phyloP scores from a whole-genome alignment of 306 rosid genomes.

The Rosa lucieae region DNA sequence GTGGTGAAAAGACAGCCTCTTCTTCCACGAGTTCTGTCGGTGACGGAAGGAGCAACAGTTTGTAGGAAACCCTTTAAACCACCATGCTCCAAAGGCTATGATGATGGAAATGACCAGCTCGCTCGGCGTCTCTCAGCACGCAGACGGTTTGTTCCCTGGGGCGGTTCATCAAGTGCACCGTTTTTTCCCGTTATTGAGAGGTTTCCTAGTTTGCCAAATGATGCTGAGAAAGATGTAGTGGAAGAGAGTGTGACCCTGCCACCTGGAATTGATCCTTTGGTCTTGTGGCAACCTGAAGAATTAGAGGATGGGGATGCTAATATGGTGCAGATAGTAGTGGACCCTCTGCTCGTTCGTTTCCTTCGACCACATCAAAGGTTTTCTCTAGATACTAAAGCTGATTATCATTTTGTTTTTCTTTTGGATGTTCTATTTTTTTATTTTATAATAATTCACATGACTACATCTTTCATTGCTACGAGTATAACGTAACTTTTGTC shows the following conservation, averaged over 20 bases:
- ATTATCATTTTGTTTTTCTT: neutral
- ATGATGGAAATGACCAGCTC: slow-evolving; percentile 51
- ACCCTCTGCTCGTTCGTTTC: slow-evolving; percentile 80
- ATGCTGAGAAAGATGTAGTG: slow-evolving; percentile 31
- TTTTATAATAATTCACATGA: neutral
- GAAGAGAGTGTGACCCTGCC: slow-evolving; percentile 60
- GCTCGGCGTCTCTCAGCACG: slow-evolving; percentile 80
- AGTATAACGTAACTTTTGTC: neutral
- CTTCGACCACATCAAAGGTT: slow-evolving; percentile 95
- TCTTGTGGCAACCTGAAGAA: slow-evolving; percentile 78
- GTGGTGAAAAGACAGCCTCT: slow-evolving; percentile 74
- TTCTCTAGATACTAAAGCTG: slow-evolving; percentile 6
- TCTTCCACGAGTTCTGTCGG: slow-evolving; percentile 83
- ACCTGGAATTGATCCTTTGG: slow-evolving; percentile 71
- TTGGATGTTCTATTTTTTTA: neutral
- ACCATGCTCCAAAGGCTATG: slow-evolving; percentile 59
- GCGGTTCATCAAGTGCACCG: slow-evolving; percentile 61
- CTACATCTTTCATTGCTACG: neutral
- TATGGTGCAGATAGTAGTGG: slow-evolving; percentile 55
- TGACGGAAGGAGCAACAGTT: slow-evolving; percentile 55
- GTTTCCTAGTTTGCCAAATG: slow-evolving; percentile 19
- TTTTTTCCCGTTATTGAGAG: slow-evolving; percentile 37
- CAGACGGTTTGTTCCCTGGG: slow-evolving; percentile 94
- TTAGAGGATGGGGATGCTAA: slow-evolving; percentile 32
- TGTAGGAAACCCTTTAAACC: slow-evolving; percentile 94